Evolutionary conservation across 768 basidiomycete genomes (phyloP), one percentile per base, ranked within the genome.

Genomic region (Mycena galericulata): DNA sequence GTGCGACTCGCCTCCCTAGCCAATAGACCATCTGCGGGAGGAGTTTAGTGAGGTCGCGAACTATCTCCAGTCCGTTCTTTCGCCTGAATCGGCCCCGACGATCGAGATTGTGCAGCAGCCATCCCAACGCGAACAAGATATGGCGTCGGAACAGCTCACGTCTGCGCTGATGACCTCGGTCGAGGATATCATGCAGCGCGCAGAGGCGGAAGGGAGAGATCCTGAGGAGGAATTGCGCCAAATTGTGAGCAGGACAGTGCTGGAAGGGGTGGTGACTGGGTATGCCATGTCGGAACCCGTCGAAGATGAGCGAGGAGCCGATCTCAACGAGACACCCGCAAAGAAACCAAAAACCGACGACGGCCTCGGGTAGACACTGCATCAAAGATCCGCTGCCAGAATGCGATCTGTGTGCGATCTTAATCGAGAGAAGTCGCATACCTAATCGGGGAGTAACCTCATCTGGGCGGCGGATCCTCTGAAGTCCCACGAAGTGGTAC

Each of bases 1-100:
- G n/a, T n/a, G n/a, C n/a, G n/a, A n/a, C n/a, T 63, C 45, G 62
- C 46, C 62, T 64, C 65, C 32, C 51, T 71, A 94, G 94, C 90
- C 93, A 15, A 88, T 89, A 72, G 88, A 89, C 50, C 86, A 92
- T 74, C 86, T 95, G 6, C 77, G 79, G 15, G 90, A 92, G 70
- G 93, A 95, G 43, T 93, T 90, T 74, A 89, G 89, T 22, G 83
- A 86, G 30, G 87, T 94, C 51, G 86, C 92, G 3, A 82, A 79
- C 18, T 92, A 87, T 78, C 80, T 95, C 47, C 85, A 87, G 68
- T 82, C 86, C 10, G 68, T 50, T 53, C 77, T 62, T 36, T 73
- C 61, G 53, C 78, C 75, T 49, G 70, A 75, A 20, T 73, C 70
- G 50, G 59, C 68, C 32, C 70, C 68, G 38, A 47, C 73, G 61